Conservation (phyloP, 257 asterid species). For the Craterostigma plantagineum region DNA sequence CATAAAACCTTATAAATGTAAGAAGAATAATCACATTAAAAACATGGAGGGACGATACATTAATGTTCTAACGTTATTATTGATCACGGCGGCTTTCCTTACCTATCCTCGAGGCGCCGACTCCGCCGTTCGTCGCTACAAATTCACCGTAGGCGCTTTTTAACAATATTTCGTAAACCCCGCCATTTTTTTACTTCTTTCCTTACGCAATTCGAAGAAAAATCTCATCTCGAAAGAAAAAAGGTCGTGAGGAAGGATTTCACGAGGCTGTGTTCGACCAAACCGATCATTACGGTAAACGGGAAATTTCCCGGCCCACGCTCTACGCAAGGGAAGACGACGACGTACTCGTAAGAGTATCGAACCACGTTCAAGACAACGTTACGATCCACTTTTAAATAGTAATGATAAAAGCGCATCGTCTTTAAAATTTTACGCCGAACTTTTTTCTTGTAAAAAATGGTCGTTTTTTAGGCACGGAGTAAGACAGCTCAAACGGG, state of each 20-base stretch:
- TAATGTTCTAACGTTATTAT: no score
- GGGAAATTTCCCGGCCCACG: slow-evolving; percentile 64
- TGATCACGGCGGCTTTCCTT: no score
- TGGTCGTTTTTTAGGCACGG: slow-evolving; percentile 41
- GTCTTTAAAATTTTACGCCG: no score
- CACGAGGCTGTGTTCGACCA: slow-evolving; percentile 34
- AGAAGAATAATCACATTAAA: no score
- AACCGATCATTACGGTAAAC: slow-evolving; percentile 39
- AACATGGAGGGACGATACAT: no score
- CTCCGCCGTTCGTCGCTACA: slow-evolving; percentile 37
- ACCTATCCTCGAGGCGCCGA: no score
- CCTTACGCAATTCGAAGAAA: no score
- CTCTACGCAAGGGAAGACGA: slow-evolving; percentile 62
- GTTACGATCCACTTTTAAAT: slow-evolving; percentile 58
- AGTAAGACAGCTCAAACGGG: slow-evolving; percentile 48
- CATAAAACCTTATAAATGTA: no score
- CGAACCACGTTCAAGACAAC: slow-evolving; percentile 43
- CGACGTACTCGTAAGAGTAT: slow-evolving; percentile 36
- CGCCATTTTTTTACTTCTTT: background rate
- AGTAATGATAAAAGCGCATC: no score
- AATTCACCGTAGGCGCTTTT: slow-evolving; percentile 25
- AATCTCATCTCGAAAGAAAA: no score
- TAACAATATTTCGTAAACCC: no score
- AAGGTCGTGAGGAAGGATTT: slow-evolving; percentile 39
- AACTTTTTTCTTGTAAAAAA: background rate